These are phyloP conservation scores for Umbilicus rupestris DNA, from an alignment of 164 flowering plant genomes.

Conservation along the genomic window DNA sequence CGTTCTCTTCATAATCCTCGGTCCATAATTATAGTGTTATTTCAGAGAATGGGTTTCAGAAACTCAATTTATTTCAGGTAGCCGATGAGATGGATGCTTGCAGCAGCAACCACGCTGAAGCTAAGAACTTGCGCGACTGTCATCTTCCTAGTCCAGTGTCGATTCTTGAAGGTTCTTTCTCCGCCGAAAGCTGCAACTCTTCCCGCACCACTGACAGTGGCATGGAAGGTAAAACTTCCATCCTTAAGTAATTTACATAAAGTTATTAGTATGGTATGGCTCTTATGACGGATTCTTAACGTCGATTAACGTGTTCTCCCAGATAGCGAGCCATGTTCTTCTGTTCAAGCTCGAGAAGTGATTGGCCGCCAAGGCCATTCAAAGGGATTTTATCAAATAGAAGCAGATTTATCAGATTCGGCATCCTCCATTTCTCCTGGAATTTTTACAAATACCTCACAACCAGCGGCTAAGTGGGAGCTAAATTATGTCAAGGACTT, in stretches of 20 bases:
- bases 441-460: conserved; percentile 9
- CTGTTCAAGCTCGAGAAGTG: conserved; percentile 34
- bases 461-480: conserved; percentile 34
- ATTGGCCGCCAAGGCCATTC: conserved; percentile 18
- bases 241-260: neutral
- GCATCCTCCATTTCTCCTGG: conserved; percentile 47
- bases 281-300: neutral
- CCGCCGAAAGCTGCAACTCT: conserved; percentile 65
- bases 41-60: neutral
- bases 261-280: neutral
- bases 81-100: conserved; percentile 25
- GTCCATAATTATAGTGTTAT: neutral
- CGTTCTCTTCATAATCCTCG: neutral
- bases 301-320: conserved; percentile 8
- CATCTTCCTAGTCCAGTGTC: conserved; percentile 76
- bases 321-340: conserved; percentile 48
- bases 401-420: conserved; percentile 68
- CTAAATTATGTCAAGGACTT: conserved; percentile 53
- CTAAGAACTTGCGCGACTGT: conserved; percentile 25
- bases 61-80: conserved; percentile 23
- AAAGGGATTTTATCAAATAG: conserved; percentile 21
- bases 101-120: conserved; percentile 22
- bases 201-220: conserved; percentile 47
- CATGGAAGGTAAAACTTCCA: neutral
- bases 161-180: conserved; percentile 55